Conservation (phyloP, 441 rosid species). For the Erodium texanum region DNA sequence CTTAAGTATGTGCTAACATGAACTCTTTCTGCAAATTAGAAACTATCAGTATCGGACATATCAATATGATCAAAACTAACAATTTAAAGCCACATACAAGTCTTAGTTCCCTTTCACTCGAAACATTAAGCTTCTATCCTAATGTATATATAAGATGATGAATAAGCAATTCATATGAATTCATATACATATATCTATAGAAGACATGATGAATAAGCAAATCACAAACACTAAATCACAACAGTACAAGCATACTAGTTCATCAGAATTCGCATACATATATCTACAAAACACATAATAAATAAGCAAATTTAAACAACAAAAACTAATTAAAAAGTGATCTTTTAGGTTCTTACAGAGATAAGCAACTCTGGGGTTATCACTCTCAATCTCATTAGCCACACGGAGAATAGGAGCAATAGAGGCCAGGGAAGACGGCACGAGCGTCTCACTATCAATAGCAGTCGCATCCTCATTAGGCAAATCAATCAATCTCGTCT, state of each 20-base stretch:
- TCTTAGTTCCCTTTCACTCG: background rate
- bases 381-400: background rate
- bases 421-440: conserved; percentile 67
- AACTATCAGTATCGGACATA: too few relatives aligned
- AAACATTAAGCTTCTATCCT: background rate
- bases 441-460: conserved; percentile 68
- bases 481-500: conserved; percentile 43
- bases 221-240: background rate
- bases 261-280: background rate
- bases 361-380: background rate
- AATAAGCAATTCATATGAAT: too few relatives aligned
- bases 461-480: conserved; percentile 36
- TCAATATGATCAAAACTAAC: background rate
- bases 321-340: too few relatives aligned
- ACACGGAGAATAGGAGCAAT: conserved; percentile 36
- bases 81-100: background rate
- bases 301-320: conserved; percentile 69
- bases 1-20: too few relatives aligned
- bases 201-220: background rate
- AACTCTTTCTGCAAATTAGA: too few relatives aligned
- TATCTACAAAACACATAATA: conserved; percentile 5
- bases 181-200: background rate
- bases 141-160: too few relatives aligned
- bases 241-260: background rate
- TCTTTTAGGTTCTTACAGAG: background rate